Base-by-base conservation (phyloP, 176 grass and related monocot genomes). In the Phyllostachys edulis region DNA sequence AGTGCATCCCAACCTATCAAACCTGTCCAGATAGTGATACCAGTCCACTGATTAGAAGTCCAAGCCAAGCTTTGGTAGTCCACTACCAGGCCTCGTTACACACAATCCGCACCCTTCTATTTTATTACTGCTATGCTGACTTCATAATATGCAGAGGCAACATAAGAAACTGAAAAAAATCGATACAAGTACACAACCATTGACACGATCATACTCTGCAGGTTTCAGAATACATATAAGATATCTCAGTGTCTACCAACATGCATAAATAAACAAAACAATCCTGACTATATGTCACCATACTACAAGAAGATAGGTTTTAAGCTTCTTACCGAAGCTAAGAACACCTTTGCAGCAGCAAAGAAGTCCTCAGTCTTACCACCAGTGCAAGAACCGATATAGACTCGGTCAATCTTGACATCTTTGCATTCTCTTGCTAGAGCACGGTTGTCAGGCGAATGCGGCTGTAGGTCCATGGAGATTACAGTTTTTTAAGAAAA, bases 381-480 rank as follows among this genome's bases (percentile, higher is more conserved):
- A 78, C 96, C 96, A 62, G 96, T 98, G 77, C 96, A 98, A 87
- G 96, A 98, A 77, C 96, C 96, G 42, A 98, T 98, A 85, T 98
- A 95, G 29, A 95, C 93, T 72, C 96, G 84, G 65, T 98, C 93
- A 78, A 95, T 90, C 89, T 94, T 98, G 37, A 98, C 93, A 76
- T 95, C 89, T 74, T 92, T 95, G 91, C 96, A 98, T 75, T 95
- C 96, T 92, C 91, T 98, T 90, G 96, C 93, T 84, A 92, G 77
- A 80, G 93, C 93, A 70, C 89, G 89, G 80, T 95, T 98, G 65
- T 98, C 96, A 85, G 96, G 96, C 5, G 96, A 98, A 93, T 98
- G 96, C 14, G 96, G 93, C 96, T 98, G 89, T 39, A 90, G 41
- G 51, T 75, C 50, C 44, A 77, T 8, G 23, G 75, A 52, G 18